Conservation (phyloP, 2,329 filamentous ascomycete species). For the Esteya vermicola region DNA sequence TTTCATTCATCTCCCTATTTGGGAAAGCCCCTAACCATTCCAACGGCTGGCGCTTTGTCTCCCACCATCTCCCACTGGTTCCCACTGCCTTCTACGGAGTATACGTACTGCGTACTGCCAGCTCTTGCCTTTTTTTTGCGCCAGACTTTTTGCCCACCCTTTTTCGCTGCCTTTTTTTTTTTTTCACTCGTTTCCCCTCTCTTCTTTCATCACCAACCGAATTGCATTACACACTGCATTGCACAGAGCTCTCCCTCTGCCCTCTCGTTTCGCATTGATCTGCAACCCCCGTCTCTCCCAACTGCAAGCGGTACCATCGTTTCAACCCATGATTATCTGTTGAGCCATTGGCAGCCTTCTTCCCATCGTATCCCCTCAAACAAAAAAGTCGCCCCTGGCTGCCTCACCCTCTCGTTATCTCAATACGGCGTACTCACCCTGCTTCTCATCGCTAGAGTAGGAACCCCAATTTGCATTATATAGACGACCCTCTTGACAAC, state of each 20-base stretch:
- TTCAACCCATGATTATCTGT: background rate
- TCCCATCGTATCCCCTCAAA: too few relatives aligned
- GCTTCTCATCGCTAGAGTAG: too few relatives aligned
- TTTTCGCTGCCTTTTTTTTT: background rate
- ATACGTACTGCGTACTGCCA: too few relatives aligned
- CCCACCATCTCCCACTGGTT: too few relatives aligned
- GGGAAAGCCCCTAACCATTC: background rate
- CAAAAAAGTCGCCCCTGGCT: background rate
- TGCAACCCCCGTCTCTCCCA: background rate
- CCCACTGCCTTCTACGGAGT: too few relatives aligned
- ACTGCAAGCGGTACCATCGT: background rate
- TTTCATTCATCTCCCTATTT: background rate
- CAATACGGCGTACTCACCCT: too few relatives aligned
- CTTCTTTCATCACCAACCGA: background rate
- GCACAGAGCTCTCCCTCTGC: background rate
- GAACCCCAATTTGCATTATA: background rate
- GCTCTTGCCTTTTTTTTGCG: too few relatives aligned
- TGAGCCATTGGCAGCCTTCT: background rate
- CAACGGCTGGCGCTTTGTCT: too few relatives aligned
- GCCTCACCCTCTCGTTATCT: background rate
- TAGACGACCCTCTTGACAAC: too few relatives aligned
- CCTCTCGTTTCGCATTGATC: constrained; percentile 4
- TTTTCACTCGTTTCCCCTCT: background rate
- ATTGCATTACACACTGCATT: background rate
- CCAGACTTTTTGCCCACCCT: background rate